A percentile compares a stretch with the other conserved stretches of the same genome.
These are phyloP conservation scores for Kondoa malvinella DNA, from an alignment of 768 basidiomycete species.

Conservation along the genomic window DNA sequence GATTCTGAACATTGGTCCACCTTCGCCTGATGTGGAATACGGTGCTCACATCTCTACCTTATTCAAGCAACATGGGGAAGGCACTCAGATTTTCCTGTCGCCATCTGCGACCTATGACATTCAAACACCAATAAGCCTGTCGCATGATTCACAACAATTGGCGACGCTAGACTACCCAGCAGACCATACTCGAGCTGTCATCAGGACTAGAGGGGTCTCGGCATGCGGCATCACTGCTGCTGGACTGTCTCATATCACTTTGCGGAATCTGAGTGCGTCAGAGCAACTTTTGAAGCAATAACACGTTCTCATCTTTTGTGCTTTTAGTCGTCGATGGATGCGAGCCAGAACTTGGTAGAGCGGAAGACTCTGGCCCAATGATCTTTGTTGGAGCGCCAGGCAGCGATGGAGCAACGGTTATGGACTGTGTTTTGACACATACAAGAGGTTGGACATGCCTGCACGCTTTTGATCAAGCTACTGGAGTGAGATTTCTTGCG, in stretches of 20 bases:
- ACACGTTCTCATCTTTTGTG: too few relatives aligned
- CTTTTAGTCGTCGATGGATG: slow-evolving; percentile 33
- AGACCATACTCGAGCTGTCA: slow-evolving; percentile 30
- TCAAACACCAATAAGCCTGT: slow-evolving; percentile 32
- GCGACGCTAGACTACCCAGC: slow-evolving; percentile 35
- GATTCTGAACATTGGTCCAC: too few relatives aligned
- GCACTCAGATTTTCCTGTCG: slow-evolving; percentile 32
- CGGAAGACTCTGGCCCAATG: slow-evolving; percentile 25
- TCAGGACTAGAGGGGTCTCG: slow-evolving; percentile 29
- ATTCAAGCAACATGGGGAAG: slow-evolving; percentile 29
- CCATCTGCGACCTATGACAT: slow-evolving; percentile 29
- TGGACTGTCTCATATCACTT: slow-evolving; percentile 20
- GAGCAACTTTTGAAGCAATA: too few relatives aligned
- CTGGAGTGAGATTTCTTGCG: slow-evolving; percentile 18
- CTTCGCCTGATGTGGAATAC: too few relatives aligned
- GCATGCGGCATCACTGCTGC: slow-evolving; percentile 13
- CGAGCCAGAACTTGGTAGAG: slow-evolving; percentile 29
- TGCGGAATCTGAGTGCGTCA: too few relatives aligned
- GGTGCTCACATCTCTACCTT: slow-evolving; percentile 9
- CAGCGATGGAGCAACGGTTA: slow-evolving; percentile 16
- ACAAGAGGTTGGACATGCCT: slow-evolving; percentile 27
- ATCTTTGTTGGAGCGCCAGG: slow-evolving; percentile 30
- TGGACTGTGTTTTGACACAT: slow-evolving; percentile 25
- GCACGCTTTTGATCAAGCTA: slow-evolving; percentile 22
- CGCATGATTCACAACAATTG: slow-evolving; percentile 33